A percentile compares a stretch with the other conserved stretches of the same genome.
phyloP scores from a whole-genome alignment of 495 filamentous ascomycete species.

The Venustampulla echinocandica region DNA sequence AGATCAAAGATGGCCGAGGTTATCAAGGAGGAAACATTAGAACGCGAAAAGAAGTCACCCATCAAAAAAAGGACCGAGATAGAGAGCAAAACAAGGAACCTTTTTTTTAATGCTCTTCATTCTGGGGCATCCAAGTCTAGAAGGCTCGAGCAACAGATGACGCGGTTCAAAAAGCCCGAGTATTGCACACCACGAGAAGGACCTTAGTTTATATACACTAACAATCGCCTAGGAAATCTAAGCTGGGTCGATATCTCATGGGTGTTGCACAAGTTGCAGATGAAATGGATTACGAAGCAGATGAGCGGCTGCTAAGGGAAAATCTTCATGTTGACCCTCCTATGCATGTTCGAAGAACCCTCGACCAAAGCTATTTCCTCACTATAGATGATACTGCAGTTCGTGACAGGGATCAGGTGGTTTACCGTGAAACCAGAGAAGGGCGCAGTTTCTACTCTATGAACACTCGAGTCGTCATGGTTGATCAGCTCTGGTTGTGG shows the following conservation, averaged over 20 bases:
- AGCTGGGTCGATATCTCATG: slow-evolving; percentile 1
- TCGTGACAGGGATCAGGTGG: slow-evolving; percentile 10
- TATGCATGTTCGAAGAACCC: background rate
- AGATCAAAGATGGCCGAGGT: background rate
- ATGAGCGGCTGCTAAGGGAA: background rate
- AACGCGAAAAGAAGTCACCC: background rate
- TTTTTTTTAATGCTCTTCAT: background rate
- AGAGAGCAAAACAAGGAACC: background rate
- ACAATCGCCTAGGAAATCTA: background rate
- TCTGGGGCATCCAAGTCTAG: background rate
- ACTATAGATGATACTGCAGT: background rate
- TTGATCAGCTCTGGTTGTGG: slow-evolving; percentile 14
- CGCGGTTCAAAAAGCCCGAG: background rate
- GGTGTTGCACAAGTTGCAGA: background rate
- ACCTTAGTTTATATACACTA: too few relatives aligned
- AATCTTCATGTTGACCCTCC: background rate
- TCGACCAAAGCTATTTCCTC: background rate
- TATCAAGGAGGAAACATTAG: background rate
- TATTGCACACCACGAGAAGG: too few relatives aligned
- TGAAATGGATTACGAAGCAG: slow-evolving; percentile 1
- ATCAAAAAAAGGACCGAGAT: background rate
- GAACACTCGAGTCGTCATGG: slow-evolving; percentile 13
- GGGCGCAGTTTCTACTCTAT: slow-evolving; percentile 4
- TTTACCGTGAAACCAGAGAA: slow-evolving; percentile 12
- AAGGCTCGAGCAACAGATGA: background rate